Evolutionary conservation across 306 rosid species (phyloP).

Genomic region (Ormosia semicastrata): DNA sequence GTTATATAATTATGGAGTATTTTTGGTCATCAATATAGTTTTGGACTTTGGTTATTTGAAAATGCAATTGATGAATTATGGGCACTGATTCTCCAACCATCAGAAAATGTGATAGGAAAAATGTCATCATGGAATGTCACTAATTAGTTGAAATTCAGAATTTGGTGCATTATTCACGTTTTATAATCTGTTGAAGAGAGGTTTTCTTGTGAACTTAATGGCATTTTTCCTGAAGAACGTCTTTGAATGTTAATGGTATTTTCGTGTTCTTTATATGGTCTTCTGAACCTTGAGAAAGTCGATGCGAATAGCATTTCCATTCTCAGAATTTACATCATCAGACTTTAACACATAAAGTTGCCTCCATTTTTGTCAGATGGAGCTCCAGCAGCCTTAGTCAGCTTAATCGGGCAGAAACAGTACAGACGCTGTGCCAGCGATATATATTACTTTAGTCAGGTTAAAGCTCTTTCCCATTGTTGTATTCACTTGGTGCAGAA

Average conservation of each 20-base stretch:
- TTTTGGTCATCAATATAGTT: neutral
- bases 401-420: conserved; percentile 85
- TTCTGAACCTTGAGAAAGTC: neutral
- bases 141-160: neutral
- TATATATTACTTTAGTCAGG: conserved; percentile 92
- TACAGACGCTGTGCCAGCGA: conserved; percentile 93
- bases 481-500: neutral
- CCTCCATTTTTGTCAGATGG: conserved; percentile 62
- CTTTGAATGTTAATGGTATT: neutral
- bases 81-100: neutral
- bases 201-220: neutral
- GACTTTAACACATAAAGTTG: neutral
- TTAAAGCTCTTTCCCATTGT: conserved; percentile 34
- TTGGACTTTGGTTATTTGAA: neutral
- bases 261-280: neutral
- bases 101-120: neutral
- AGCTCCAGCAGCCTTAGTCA: conserved; percentile 88
- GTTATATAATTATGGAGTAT: neutral
- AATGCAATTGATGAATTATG: neutral
- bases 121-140: neutral
- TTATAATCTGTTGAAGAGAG: neutral
- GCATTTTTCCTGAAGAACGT: neutral
- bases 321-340: neutral
- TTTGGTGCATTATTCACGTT: neutral
- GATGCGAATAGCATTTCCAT: neutral